These are phyloP conservation scores for Candida methanosorbosa DNA, from an alignment of 805 yeast genomes.

Conservation along the genomic window DNA sequence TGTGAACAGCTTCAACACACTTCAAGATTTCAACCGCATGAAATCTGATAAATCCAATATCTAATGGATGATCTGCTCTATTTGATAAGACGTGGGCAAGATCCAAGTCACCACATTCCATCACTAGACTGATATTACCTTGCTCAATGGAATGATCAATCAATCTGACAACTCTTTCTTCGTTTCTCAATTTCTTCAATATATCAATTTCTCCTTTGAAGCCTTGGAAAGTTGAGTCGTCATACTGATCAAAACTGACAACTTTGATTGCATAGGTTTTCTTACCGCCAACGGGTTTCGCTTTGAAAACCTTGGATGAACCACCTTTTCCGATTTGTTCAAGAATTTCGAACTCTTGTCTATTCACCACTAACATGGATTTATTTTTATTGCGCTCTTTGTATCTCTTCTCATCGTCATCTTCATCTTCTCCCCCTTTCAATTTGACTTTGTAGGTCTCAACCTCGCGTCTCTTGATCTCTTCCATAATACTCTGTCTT, in stretches of 20 bases:
- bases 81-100: constrained; percentile 62
- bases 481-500: constrained; percentile 9
- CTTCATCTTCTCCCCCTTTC: neutral
- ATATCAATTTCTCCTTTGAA: constrained; percentile 88
- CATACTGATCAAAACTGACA: constrained; percentile 75
- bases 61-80: constrained; percentile 40
- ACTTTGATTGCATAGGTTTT: constrained; percentile 71
- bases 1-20: constrained; percentile 86
- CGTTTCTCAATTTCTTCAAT: constrained; percentile 46
- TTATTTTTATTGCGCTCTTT: neutral
- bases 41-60: constrained; percentile 68
- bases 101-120: constrained; percentile 8
- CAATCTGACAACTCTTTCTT: constrained; percentile 64
- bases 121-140: constrained; percentile 28
- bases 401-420: neutral
- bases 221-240: constrained; percentile 61
- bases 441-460: neutral
- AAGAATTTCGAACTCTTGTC: constrained; percentile 56
- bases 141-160: constrained; percentile 28
- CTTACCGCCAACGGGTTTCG: constrained; percentile 36
- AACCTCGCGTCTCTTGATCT: constrained; percentile 6
- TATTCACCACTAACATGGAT: constrained; percentile 32
- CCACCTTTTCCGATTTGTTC: constrained; percentile 85
- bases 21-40: constrained; percentile 70
- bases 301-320: constrained; percentile 83